phyloP scores from a whole-genome alignment of 1,284 basidiomycete species.

The Sanguinoderma infundibulare region DNA sequence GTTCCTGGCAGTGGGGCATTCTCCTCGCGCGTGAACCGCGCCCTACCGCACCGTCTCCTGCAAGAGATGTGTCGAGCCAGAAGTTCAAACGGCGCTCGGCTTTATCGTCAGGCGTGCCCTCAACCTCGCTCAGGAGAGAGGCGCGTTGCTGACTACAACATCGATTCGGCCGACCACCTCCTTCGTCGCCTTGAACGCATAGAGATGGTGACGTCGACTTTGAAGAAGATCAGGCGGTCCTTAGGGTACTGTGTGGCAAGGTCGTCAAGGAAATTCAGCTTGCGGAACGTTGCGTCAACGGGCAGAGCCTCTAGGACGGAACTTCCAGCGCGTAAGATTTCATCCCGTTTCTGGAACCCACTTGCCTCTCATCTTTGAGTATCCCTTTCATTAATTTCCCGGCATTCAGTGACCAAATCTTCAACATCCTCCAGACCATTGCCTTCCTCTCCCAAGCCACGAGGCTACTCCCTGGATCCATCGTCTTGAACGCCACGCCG shows the following conservation, averaged over 20 bases:
- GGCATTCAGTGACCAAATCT: conserved; percentile 68
- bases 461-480: conserved; percentile 80
- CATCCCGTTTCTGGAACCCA: conserved; percentile 27
- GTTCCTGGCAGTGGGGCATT: conserved; percentile 34
- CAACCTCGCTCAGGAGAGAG: conserved; percentile 35
- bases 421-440: conserved; percentile 72
- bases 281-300: conserved; percentile 60
- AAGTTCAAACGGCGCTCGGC: conserved; percentile 30
- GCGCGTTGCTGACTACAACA: conserved; percentile 51
- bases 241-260: conserved; percentile 26
- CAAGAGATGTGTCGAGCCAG: conserved; percentile 29
- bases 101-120: conserved; percentile 27
- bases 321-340: conserved; percentile 66
- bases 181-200: conserved; percentile 39
- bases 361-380: conserved; percentile 1
- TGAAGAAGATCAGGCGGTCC: conserved; percentile 39
- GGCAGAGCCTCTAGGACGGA: conserved; percentile 71
- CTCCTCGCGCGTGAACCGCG: conserved; percentile 26
- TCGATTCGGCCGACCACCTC: conserved; percentile 44
- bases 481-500: conserved; percentile 83
- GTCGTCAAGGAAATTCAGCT: conserved; percentile 27
- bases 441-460: conserved; percentile 86
- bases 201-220: conserved; percentile 43
- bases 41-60: conserved; percentile 27
- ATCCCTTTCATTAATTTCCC: background rate